Evolutionary conservation across 208 protist species (phyloP).

Genomic region (Spongospora subterranea): DNA sequence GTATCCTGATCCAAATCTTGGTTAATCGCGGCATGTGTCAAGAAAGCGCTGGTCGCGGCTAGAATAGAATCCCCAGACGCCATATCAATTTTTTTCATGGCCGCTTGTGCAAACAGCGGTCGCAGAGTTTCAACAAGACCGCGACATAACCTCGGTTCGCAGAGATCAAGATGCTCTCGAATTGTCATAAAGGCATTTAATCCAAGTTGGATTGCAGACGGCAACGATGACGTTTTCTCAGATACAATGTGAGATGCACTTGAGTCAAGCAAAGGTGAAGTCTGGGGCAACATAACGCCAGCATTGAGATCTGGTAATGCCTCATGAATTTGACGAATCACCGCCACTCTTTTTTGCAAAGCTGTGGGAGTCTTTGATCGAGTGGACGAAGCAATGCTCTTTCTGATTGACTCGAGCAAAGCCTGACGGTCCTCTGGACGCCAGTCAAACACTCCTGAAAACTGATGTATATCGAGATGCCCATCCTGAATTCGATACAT

Average conservation of each 20-base stretch:
- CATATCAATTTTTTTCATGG: not conserved
- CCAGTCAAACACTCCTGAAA: not conserved
- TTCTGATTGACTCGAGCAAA: not conserved
- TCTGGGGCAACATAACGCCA: not conserved
- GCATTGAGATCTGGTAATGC: not conserved
- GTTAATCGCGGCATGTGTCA: not conserved
- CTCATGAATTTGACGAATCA: conserved; percentile 2
- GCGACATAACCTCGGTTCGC: not conserved
- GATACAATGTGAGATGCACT: not conserved
- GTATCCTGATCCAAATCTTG: not conserved
- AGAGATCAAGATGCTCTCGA: not conserved
- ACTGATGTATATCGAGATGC: not conserved
- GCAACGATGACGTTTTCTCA: not conserved
- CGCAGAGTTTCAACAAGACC: not conserved
- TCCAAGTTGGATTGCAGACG: conserved; percentile 31
- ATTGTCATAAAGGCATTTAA: conserved; percentile 23
- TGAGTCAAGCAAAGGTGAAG: not conserved
- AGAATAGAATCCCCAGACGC: not conserved
- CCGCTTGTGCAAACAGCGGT: not conserved
- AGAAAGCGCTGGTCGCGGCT: not conserved
- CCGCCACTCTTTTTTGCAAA: not conserved
- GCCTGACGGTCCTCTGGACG: not conserved
- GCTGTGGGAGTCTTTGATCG: not conserved
- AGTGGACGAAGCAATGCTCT: not conserved
- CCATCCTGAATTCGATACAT: not conserved